These are phyloP conservation scores for Gentiana macrophylla DNA, from an alignment of 257 asterid genomes.

Conservation along the genomic window DNA sequence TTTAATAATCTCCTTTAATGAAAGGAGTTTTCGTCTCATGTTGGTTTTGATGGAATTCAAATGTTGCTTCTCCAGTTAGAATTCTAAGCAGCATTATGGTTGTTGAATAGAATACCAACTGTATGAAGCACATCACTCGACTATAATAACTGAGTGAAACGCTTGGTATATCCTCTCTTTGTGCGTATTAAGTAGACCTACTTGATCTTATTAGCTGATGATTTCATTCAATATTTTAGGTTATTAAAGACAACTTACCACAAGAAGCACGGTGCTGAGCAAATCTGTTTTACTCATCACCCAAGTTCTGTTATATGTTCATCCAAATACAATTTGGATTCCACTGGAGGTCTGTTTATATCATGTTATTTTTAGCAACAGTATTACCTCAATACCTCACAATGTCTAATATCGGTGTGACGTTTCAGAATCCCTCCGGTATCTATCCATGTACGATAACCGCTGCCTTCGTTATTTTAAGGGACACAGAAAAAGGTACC, in stretches of 20 bases:
- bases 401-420: conserved; percentile 4
- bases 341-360: conserved; percentile 46
- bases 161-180: too few species aligned
- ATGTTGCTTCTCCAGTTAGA: too few species aligned
- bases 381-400: conserved; percentile 5
- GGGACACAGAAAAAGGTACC: conserved; percentile 88
- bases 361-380: conserved; percentile 3
- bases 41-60: too few species aligned
- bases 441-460: conserved; percentile 87
- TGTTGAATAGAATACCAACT: too few species aligned
- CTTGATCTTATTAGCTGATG: conserved; percentile 1
- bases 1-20: too few species aligned
- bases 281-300: conserved; percentile 87
- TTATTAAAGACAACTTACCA: conserved; percentile 82
- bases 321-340: conserved; percentile 52
- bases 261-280: conserved; percentile 86
- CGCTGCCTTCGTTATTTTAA: conserved; percentile 92
- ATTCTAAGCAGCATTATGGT: too few species aligned
- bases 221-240: conserved; percentile 32
- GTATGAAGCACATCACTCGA: too few species aligned
- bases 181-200: background rate
- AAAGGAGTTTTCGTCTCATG: too few species aligned
- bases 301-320: conserved; percentile 81
- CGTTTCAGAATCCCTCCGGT: conserved; percentile 61
- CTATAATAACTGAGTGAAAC: too few species aligned